These are phyloP conservation scores for Vicia villosa DNA, from an alignment of 306 rosid species.

Conservation along the genomic window DNA sequence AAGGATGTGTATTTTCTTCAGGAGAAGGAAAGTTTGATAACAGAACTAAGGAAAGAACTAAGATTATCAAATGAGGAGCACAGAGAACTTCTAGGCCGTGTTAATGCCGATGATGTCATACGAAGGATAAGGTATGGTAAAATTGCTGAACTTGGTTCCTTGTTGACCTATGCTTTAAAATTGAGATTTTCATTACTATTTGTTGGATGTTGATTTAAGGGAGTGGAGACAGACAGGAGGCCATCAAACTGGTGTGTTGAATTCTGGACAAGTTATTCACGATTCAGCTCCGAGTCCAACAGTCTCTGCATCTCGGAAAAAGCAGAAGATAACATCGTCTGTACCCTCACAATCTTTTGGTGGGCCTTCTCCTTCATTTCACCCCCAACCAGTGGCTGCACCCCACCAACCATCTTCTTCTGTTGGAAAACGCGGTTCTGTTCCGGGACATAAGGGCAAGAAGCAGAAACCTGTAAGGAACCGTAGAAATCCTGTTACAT, in stretches of 20 bases:
- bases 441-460: slow-evolving; percentile 75
- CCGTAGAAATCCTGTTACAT: slow-evolving; percentile 16
- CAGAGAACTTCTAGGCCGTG: slow-evolving; percentile 86
- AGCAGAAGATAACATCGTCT: slow-evolving; percentile 68
- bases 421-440: slow-evolving; percentile 70
- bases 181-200: slow-evolving; percentile 26
- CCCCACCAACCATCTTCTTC: slow-evolving; percentile 87
- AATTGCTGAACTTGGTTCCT: slow-evolving; percentile 32
- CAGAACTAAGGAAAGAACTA: slow-evolving; percentile 91
- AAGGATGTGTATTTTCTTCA: slow-evolving; percentile 64
- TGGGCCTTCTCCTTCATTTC: slow-evolving; percentile 78
- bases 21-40: slow-evolving; percentile 92
- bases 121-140: slow-evolving; percentile 73
- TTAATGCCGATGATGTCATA: slow-evolving; percentile 87
- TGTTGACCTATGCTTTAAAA: slow-evolving; percentile 19
- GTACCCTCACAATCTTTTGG: slow-evolving; percentile 74
- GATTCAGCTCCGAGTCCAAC: slow-evolving; percentile 86
- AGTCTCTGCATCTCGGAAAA: slow-evolving; percentile 87
- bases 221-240: slow-evolving; percentile 96
- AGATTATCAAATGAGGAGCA: slow-evolving; percentile 95
- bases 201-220: slow-evolving; percentile 52
- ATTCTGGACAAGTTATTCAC: slow-evolving; percentile 63
- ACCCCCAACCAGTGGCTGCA: slow-evolving; percentile 63
- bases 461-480: slow-evolving; percentile 83
- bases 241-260: slow-evolving; percentile 61